Conservation (phyloP, 768 basidiomycete genomes). For the Xerocomellus chrysenteron region DNA sequence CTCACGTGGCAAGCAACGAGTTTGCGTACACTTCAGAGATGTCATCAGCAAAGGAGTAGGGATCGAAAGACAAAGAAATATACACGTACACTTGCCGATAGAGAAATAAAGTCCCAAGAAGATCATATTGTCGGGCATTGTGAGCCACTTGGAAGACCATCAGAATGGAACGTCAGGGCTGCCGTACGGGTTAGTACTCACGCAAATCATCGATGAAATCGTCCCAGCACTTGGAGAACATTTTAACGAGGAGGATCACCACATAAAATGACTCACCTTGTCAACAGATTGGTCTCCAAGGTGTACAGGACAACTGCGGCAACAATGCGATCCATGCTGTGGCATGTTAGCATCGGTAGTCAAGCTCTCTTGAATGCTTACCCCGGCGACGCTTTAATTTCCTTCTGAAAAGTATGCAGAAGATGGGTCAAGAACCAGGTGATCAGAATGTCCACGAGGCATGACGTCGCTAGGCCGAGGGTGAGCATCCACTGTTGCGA, state of each 20-base stretch:
- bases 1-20: slow-evolving; percentile 46
- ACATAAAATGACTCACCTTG: slow-evolving; percentile 33
- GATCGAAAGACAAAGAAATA: neutral
- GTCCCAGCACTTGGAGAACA: slow-evolving; percentile 36
- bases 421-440: slow-evolving; percentile 45
- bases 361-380: slow-evolving; percentile 4
- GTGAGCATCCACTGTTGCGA: slow-evolving; percentile 49
- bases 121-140: slow-evolving; percentile 45
- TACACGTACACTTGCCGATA: slow-evolving; percentile 47
- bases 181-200: slow-evolving; percentile 19
- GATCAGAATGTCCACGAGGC: slow-evolving; percentile 49
- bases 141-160: slow-evolving; percentile 39
- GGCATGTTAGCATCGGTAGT: neutral
- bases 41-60: neutral
- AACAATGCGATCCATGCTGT: slow-evolving; percentile 47
- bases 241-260: neutral
- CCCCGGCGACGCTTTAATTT: slow-evolving; percentile 41
- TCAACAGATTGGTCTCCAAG: slow-evolving; percentile 52
- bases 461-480: slow-evolving; percentile 48
- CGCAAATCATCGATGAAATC: slow-evolving; percentile 42
- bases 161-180: neutral
- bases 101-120: slow-evolving; percentile 55
- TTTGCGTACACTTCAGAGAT: slow-evolving; percentile 46
- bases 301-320: slow-evolving; percentile 50
- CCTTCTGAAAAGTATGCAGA: slow-evolving; percentile 39